A percentile compares a stretch with the other conserved stretches of the same genome.
Evolutionary conservation across 2,329 filamentous ascomycete species (phyloP).

Genomic region (Cladorrhinum sp.): DNA sequence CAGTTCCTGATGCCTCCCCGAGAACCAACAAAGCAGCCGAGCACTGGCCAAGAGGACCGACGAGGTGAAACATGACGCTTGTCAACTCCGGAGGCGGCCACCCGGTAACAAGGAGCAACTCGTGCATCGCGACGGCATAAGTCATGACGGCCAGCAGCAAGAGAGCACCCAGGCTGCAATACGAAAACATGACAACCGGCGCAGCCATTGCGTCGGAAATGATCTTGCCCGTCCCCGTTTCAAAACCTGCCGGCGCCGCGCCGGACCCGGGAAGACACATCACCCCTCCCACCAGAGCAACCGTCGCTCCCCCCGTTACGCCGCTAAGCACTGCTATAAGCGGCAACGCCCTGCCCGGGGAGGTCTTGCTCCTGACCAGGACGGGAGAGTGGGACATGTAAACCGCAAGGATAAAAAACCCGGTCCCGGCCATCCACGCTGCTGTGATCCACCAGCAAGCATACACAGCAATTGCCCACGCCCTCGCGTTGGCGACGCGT

Average conservation of each 20-base stretch:
- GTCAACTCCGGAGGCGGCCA: slow-evolving; percentile 16
- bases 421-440: slow-evolving; percentile 1
- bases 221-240: not conserved
- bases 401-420: slow-evolving; percentile 5
- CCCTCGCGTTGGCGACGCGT: not conserved
- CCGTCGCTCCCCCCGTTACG: slow-evolving; percentile 1
- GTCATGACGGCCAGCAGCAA: slow-evolving; percentile 8
- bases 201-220: slow-evolving; percentile 1
- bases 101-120: slow-evolving; percentile 18
- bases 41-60: slow-evolving; percentile 12
- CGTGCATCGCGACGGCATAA: slow-evolving; percentile 13
- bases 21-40: slow-evolving; percentile 17
- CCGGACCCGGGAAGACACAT: not conserved
- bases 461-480: slow-evolving; percentile 10
- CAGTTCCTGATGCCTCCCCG: not conserved
- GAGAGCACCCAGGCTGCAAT: slow-evolving; percentile 5
- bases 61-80: slow-evolving; percentile 7
- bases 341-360: slow-evolving; percentile 12
- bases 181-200: slow-evolving; percentile 11
- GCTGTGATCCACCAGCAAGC: slow-evolving; percentile 16
- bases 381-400: not conserved
- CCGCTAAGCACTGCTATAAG: slow-evolving; percentile 4
- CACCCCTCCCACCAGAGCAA: slow-evolving; percentile 10
- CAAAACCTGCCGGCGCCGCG: not conserved
- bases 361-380: not conserved